Percentiles rank a stretch among this genome's conserved stretches.
Evolutionary conservation across 2,329 filamentous ascomycete genomes (phyloP).

Genomic region (Claviceps arundinis): DNA sequence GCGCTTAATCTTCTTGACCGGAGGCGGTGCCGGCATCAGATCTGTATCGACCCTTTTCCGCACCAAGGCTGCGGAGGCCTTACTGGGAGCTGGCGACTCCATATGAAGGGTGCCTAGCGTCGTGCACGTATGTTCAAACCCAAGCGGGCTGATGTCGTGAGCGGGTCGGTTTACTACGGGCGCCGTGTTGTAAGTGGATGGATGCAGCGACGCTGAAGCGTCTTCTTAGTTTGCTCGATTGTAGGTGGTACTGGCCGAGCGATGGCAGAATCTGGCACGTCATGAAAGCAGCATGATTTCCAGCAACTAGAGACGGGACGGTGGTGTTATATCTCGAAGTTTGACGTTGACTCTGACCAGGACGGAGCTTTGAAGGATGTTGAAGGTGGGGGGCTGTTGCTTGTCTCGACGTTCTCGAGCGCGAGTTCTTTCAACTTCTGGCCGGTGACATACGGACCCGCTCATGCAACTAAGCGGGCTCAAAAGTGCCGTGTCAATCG

Average conservation of each 20-base stretch:
- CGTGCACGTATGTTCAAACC: too few species aligned
- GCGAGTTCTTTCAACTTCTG: background rate
- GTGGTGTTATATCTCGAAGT: background rate
- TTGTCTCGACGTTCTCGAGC: background rate
- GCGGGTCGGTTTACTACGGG: background rate
- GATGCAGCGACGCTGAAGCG: too few species aligned
- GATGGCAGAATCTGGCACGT: background rate
- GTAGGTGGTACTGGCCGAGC: background rate
- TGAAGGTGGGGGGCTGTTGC: background rate
- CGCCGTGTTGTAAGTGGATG: background rate
- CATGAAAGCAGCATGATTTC: background rate
- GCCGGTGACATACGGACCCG: slow-evolving; percentile 1
- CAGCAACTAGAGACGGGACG: background rate
- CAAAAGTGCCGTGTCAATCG: background rate
- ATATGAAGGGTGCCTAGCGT: background rate
- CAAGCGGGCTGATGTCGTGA: background rate
- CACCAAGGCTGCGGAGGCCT: slow-evolving; percentile 35
- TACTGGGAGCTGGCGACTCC: background rate
- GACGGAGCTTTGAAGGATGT: background rate
- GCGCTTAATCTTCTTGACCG: slow-evolving; percentile 79
- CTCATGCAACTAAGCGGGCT: slow-evolving; percentile 6
- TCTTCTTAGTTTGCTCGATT: background rate
- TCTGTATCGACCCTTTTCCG: slow-evolving; percentile 58
- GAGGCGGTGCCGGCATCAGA: slow-evolving; percentile 74
- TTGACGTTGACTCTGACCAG: background rate